Conservation (phyloP, 2,329 filamentous ascomycete species). For the Exophiala calicioides region DNA sequence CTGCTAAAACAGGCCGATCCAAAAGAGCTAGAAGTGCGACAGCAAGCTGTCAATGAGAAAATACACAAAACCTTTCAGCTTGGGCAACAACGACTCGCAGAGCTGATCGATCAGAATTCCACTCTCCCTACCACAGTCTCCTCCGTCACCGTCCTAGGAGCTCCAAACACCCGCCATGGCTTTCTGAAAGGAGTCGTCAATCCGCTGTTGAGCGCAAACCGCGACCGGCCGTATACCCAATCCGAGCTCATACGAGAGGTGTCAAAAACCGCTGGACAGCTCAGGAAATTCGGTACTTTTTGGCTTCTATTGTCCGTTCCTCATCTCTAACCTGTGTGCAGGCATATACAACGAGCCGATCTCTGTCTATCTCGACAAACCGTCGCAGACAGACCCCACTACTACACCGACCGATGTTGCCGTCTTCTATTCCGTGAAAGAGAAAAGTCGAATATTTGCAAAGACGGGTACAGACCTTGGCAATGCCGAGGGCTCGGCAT, state of each 20-base stretch:
- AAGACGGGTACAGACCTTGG: constrained; percentile 95
- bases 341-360: constrained; percentile 86
- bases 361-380: constrained; percentile 77
- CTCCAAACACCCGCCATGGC: constrained; percentile 74
- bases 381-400: constrained; percentile 67
- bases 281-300: constrained; percentile 73
- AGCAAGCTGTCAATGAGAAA: constrained; percentile 62
- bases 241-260: constrained; percentile 75
- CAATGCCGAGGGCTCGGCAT: constrained; percentile 90
- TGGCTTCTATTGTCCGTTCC: background rate
- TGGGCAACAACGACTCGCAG: constrained; percentile 63
- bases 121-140: constrained; percentile 86
- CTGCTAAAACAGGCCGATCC: constrained; percentile 47
- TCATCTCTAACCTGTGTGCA: constrained; percentile 38
- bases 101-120: constrained; percentile 76
- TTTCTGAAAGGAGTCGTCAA: constrained; percentile 82
- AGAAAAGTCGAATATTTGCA: constrained; percentile 79
- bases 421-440: constrained; percentile 73
- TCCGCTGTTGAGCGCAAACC: constrained; percentile 71
- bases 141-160: constrained; percentile 79
- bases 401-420: constrained; percentile 76
- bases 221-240: constrained; percentile 71
- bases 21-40: constrained; percentile 59
- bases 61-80: constrained; percentile 61
- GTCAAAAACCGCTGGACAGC: constrained; percentile 68